Base-by-base conservation (phyloP, 805 yeast species). In the Yamadazyma takamatsuzukensis region DNA sequence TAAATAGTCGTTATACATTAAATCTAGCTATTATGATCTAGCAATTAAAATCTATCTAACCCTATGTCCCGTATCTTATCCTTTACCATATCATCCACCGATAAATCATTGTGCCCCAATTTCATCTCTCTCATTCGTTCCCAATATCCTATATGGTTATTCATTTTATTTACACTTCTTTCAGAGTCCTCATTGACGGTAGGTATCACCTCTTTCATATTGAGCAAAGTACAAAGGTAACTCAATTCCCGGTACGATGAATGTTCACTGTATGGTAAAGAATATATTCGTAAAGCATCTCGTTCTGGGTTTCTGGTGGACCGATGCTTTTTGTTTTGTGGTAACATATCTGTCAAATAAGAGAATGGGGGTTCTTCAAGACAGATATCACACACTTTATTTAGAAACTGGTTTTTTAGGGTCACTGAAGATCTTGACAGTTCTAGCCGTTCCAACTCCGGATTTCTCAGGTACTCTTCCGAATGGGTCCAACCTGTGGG, bases 401-500 rank as follows among this genome's bases (percentile, higher is more conserved):
- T 30, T 9, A 39, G 21, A 16, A 39, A 36, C 14, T 34, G 34
- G 23, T 39, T 39, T 14, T 18, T 32, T n/a, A n/a, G n/a, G 10
- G 21, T 11, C 7, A 26, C n/a, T 5, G 14, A n/a, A 6, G 12
- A 17, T 15, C 14, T 21, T 6, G 37, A 12, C 4, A 16, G 15
- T 25, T 42, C 41, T 13, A 42, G 27, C 14, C 9, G 12, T 8
- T 31, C 34, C 4, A 37, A 21, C 21, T 35, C 37, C 12, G 34
- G 27, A n/a, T 25, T 33, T 8, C 23, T 18, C 29, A 16, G 19
- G 19, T 38, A 36, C 9, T 35, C 17, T 14, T 39, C 38, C 14
- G 36, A 32, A 53, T 74, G 82, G 2, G 87, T 70, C 97, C 97
- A 93, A 0, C 97, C 97, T 0, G 97, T 88, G 0, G 97, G 97